Evolutionary conservation across 2,329 filamentous ascomycete genomes (phyloP), one percentile per base, ranked within the genome.

Genomic region (Aureobasidium pullulans): DNA sequence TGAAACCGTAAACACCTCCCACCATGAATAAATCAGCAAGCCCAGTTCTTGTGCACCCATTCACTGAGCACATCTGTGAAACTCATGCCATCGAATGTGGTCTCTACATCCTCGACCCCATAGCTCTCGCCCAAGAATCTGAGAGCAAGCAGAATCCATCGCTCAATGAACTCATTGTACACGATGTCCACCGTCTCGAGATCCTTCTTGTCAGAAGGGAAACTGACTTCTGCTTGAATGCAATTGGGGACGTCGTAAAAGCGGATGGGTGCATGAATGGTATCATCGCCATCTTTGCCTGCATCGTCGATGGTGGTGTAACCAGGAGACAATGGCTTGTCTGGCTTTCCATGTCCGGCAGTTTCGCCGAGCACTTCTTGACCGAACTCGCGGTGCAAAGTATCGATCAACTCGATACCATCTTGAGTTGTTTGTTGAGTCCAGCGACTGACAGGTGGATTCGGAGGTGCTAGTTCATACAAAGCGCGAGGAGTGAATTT

Each of bases 261-360:
- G 34, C 81, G 78, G 64, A 97, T 85, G 1, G 82, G 78, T 15
- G 83, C 77, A 71, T 96, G 94, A 1, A 95, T 72, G 0, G 93
- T 96, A 69, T 99, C 94, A 69, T 99, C 94, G 43, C 94, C 94
- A 64, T 96, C 89, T 4, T 75, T 74, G 50, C 92, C 90, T 5
- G 85, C 82, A 67, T 96, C 93, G 68, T 99, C 94, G 59, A 80
- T 79, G 10, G 94, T 99, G 0, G 89, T 96, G 75, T 97, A 97
- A 1, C 94, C 94, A 0, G 85, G 86, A n/a, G 81, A 78, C 1
- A 88, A 75, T 5, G 57, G 31, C 3, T 36, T 32, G 34, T 63
- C 57, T 6, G 44, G 42, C 10, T 36, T 40, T 6, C 50, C 39
- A 8, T 13, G 50, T 43, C 50, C 49, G 15, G 36, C 34, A 9